These are phyloP conservation scores for Aspergillus sclerotialis DNA, from an alignment of 2,329 filamentous ascomycete species.

Conservation along the genomic window DNA sequence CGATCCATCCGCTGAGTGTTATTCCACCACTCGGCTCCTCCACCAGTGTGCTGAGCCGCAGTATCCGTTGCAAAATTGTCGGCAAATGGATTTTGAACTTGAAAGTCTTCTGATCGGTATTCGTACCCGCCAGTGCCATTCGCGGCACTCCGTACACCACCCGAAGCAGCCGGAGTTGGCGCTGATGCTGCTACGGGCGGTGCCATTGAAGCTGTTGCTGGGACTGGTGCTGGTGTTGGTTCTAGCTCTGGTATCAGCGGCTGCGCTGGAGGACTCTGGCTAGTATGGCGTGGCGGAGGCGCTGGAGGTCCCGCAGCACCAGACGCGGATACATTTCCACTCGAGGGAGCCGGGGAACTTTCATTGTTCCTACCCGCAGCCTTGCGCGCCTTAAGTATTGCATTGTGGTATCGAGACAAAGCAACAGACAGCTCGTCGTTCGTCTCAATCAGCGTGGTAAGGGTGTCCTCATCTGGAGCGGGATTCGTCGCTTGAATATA, in stretches of 20 bases:
- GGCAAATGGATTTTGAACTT: slow-evolving; percentile 37
- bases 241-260: too few species aligned
- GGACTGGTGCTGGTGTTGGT: slow-evolving; percentile 7
- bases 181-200: slow-evolving; percentile 3
- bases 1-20: neutral
- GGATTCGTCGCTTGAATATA: slow-evolving; percentile 80
- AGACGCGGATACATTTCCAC: slow-evolving; percentile 9
- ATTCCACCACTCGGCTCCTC: too few species aligned
- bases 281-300: slow-evolving; percentile 10
- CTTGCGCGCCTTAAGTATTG: slow-evolving; percentile 56
- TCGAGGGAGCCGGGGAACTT: slow-evolving; percentile 12
- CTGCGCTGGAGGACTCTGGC: slow-evolving; percentile 5
- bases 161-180: slow-evolving; percentile 6
- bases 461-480: slow-evolving; percentile 82
- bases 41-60: too few species aligned
- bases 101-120: slow-evolving; percentile 32
- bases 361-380: slow-evolving; percentile 14
- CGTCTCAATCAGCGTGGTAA: slow-evolving; percentile 87
- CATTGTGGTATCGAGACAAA: slow-evolving; percentile 75
- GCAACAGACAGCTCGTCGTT: slow-evolving; percentile 85
- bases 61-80: slow-evolving; percentile 15
- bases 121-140: slow-evolving; percentile 18
- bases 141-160: slow-evolving; percentile 6
- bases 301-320: slow-evolving; percentile 10
- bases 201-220: neutral